phyloP scores from a whole-genome alignment of 2,329 filamentous ascomycete species.

The Ascochyta lentis region DNA sequence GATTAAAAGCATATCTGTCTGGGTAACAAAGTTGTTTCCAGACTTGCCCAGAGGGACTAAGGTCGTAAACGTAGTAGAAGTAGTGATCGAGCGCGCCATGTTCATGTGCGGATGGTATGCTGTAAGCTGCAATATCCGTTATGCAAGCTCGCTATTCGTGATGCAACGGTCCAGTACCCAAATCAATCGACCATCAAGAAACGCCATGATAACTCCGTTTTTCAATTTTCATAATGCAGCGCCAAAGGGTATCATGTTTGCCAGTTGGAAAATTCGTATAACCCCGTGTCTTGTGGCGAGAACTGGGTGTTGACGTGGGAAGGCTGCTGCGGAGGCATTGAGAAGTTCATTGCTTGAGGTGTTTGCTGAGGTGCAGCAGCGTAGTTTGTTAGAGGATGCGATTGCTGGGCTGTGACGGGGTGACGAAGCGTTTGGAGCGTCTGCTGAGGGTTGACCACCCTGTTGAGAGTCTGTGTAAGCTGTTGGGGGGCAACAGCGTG shows the following conservation, averaged over 20 bases:
- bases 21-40: constrained; percentile 3
- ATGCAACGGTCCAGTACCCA: constrained; percentile 8
- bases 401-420: constrained; percentile 16
- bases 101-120: constrained; percentile 8
- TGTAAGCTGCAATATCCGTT: constrained; percentile 9
- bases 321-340: constrained; percentile 11
- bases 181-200: neutral
- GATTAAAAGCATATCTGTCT: constrained; percentile 18
- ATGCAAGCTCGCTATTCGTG: constrained; percentile 11
- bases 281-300: constrained; percentile 12
- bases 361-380: constrained; percentile 11
- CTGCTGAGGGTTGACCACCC: constrained; percentile 17
- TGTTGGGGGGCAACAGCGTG: constrained; percentile 19
- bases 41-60: constrained; percentile 2
- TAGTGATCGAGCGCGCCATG: constrained; percentile 1
- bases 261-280: constrained; percentile 15
- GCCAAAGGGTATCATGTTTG: neutral
- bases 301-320: constrained; percentile 14
- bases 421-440: constrained; percentile 18
- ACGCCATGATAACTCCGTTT: constrained; percentile 12
- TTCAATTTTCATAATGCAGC: constrained; percentile 6
- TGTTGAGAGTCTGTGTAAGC: constrained; percentile 18
- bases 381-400: constrained; percentile 13
- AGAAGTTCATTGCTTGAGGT: constrained; percentile 14
- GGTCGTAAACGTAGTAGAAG: constrained; percentile 4